Conservation (phyloP, 2,329 filamentous ascomycete genomes). For the Tricladium varicosporioides region DNA sequence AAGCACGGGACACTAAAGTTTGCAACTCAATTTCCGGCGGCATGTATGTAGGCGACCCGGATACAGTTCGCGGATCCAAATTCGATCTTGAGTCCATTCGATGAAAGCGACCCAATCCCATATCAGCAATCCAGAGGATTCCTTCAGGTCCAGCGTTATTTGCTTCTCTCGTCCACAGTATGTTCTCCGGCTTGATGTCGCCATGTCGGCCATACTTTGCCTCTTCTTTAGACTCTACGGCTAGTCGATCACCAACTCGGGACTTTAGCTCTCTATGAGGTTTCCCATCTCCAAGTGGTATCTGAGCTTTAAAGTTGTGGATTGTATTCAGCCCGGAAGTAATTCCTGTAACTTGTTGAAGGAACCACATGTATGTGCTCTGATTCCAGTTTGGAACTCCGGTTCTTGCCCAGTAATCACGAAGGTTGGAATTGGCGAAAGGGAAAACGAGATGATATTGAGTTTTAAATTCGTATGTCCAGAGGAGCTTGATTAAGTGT, state of each 20-base stretch:
- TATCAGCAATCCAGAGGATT: constrained; percentile 23
- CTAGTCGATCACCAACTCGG: neutral
- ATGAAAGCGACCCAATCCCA: constrained; percentile 23
- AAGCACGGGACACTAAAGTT: constrained; percentile 30
- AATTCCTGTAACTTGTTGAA: neutral
- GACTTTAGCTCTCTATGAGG: neutral
- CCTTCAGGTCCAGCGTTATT: neutral
- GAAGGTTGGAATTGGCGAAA: constrained; percentile 22
- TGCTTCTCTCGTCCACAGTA: constrained; percentile 30
- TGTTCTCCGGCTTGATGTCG: constrained; percentile 40
- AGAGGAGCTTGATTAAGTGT: constrained; percentile 24
- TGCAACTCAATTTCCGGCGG: constrained; percentile 36
- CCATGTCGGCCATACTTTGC: constrained; percentile 37
- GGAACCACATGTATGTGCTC: neutral
- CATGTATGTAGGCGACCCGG: constrained; percentile 29
- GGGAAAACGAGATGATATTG: constrained; percentile 28
- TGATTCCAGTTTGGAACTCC: neutral
- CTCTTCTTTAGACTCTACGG: neutral
- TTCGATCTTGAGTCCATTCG: constrained; percentile 8
- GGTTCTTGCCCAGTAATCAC: constrained; percentile 20
- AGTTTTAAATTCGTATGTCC: constrained; percentile 17
- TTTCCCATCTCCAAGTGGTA: neutral
- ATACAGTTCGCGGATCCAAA: neutral
- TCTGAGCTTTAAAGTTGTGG: neutral
- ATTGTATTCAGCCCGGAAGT: neutral